Evolutionary conservation across 352 stramenopile species (phyloP).

Genomic region (Phytophthora chlamydospora): DNA sequence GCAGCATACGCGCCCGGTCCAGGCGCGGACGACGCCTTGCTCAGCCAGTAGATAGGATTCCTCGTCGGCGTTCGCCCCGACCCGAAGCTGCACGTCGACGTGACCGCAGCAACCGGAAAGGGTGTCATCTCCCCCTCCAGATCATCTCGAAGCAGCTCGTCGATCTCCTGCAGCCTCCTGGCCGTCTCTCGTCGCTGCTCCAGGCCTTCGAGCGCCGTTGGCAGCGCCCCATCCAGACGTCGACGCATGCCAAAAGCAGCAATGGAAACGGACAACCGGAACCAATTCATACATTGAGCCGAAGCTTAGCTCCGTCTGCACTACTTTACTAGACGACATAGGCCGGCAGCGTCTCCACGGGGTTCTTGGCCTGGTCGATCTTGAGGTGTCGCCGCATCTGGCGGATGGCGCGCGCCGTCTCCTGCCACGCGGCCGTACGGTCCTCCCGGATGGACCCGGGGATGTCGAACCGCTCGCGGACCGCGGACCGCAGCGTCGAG

Average conservation of each 20-base stretch:
- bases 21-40: constrained; percentile 10
- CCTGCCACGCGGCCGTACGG: constrained; percentile 41
- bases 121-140: neutral
- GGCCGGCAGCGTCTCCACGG: constrained; percentile 34
- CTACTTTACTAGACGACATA: constrained; percentile 32
- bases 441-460: constrained; percentile 38
- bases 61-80: constrained; percentile 20
- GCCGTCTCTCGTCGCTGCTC: constrained; percentile 32
- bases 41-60: constrained; percentile 23
- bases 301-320: constrained; percentile 1
- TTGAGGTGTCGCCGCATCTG: constrained; percentile 47
- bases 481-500: constrained; percentile 19
- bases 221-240: constrained; percentile 24
- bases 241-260: constrained; percentile 1
- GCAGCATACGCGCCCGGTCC: constrained; percentile 38
- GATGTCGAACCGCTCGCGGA: constrained; percentile 43
- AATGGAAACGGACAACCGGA: constrained; percentile 16
- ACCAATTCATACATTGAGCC: constrained; percentile 18
- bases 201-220: constrained; percentile 26
- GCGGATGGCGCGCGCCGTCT: constrained; percentile 36
- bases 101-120: neutral
- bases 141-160: constrained; percentile 30
- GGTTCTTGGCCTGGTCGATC: constrained; percentile 28
- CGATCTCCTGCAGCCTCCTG: constrained; percentile 31
- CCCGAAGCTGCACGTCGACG: constrained; percentile 17